Evolutionary conservation across 345 rosid genomes (phyloP), one percentile per base, ranked within the genome.

Genomic region (Alliaria petiolata): DNA sequence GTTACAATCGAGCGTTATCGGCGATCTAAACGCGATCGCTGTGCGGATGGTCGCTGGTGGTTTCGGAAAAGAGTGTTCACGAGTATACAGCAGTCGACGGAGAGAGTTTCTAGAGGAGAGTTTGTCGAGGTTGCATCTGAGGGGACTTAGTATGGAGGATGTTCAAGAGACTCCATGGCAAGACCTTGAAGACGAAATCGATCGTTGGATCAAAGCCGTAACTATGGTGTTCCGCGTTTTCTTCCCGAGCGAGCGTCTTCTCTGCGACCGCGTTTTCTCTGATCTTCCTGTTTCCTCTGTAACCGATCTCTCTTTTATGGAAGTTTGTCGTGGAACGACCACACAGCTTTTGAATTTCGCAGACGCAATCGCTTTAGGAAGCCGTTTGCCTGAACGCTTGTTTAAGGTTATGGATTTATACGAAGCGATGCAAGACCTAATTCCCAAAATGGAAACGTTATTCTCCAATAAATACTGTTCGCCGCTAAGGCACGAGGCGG

Each of bases 81-180:
- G 85, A 78, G 97, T 83, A 49, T 89, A 87, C 86, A 85, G 96
- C 58, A 74, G 85, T 40, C 78, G 86, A 77, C 75, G 97, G 7
- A 82, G 95, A 62, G 95, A 88, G 72, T 92, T 92, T 75, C 86
- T 92, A 2, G 95, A 88, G 38, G 97, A 92, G 69, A 88, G 97
- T 86, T 65, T 85, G 67, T 83, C 84, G 40, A 85, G 96, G 73
- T 69, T 92, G 2, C 96, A 92, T 47, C 80, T 87, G 31, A 87
- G 79, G 74, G 82, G 81, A 76, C 65, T 89, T 76, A 88, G 85
- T 78, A 85, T 81, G 71, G 97, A 88, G 13, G 86, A 93, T 62
- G 92, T 88, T 1, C 96, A 85, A 34, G 82, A 80, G 35, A 82
- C 83, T 86, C 79, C 83, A n/a, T 90, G 97, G 98, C 83, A 60